Base-by-base conservation (phyloP, 129 eudicot genomes). In the Scalesia atractyloides region DNA sequence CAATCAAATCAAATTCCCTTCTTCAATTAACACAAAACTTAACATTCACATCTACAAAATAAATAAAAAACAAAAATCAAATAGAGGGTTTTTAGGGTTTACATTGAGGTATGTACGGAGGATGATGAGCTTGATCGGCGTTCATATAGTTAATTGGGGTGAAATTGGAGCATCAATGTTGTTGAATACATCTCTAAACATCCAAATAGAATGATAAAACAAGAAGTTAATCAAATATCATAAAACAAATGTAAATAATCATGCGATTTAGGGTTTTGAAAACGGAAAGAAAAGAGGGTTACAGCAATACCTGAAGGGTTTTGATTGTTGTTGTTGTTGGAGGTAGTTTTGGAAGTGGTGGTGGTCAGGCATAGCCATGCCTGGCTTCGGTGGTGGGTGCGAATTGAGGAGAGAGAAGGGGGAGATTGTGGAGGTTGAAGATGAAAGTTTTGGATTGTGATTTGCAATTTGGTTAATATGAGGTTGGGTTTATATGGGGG, bases 31-130 rank as follows among this genome's bases (percentile, higher is more conserved):
- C 19, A 13, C 9, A 72, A 68, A 47, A 44, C 9, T 9, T 3
- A 73, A 49, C 44, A 2, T 70, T 17, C 16, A 16, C 6, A 19
- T 7, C 1, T 65, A 52, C 33, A 77, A 16, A 46, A 34, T 73
- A 39, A 7, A 39, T 5, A 39, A 39, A 39, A 39, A 39, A 39
- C 44, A 39, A 39, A 39, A 39, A 36, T 3, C 6, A 20, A 73
- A 64, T 36, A 48, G 50, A 9, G 68, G 48, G 65, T 5, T 24
- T 72, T 60, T 24, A 63, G 56, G 67, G 58, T 33, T 68, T 85
- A 91, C 96, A 87, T 58, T 88, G 89, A 74, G 96, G 94, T 56
- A 90, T 83, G 60, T 87, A 90, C 13, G 96, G 96, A 17, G 96
- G 96, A 13, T 86, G 96, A 75, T 82, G 92, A 64, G 87, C 75